phyloP scores from a whole-genome alignment of 164 flowering plant genomes.

The Cinnamomum micranthum region DNA sequence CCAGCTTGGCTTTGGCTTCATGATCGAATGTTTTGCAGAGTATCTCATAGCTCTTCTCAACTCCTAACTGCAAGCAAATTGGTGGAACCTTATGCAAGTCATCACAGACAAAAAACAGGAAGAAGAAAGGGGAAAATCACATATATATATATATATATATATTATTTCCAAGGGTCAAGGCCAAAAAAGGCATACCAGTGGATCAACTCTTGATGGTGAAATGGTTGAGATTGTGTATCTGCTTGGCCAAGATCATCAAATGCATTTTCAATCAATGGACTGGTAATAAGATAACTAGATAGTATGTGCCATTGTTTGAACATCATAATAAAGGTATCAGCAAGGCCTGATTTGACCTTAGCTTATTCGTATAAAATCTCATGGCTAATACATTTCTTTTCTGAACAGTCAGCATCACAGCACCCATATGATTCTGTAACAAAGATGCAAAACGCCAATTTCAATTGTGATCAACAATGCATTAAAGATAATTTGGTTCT shows the following conservation, averaged over 20 bases:
- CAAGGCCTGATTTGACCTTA: conserved; percentile 42
- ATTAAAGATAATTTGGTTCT: not conserved
- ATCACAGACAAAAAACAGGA: not conserved
- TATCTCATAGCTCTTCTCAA: conserved; percentile 70
- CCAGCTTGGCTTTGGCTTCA: conserved; percentile 58
- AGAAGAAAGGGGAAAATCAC: not conserved
- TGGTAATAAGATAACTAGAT: not conserved
- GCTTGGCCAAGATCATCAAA: conserved; percentile 15
- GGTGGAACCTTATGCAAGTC: not conserved
- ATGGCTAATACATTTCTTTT: conserved; percentile 61
- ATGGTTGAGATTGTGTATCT: conserved; percentile 62
- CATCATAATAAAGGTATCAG: not conserved
- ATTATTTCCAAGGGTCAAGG: not conserved
- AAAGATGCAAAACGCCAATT: conserved; percentile 1
- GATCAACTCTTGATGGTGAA: conserved; percentile 82
- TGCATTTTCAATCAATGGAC: not conserved
- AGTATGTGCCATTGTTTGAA: not conserved
- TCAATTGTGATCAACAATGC: not conserved
- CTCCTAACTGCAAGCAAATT: conserved; percentile 48
- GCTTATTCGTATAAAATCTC: conserved; percentile 63
- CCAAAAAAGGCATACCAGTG: conserved; percentile 36
- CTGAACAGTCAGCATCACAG: conserved; percentile 91
- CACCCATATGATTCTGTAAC: conserved; percentile 67
- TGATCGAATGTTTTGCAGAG: conserved; percentile 73
- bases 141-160: not conserved